Percentiles rank a stretch among this genome's conserved stretches.
These are phyloP conservation scores for Alternaria metachromatica DNA, from an alignment of 2,329 filamentous ascomycete species.

Conservation along the genomic window DNA sequence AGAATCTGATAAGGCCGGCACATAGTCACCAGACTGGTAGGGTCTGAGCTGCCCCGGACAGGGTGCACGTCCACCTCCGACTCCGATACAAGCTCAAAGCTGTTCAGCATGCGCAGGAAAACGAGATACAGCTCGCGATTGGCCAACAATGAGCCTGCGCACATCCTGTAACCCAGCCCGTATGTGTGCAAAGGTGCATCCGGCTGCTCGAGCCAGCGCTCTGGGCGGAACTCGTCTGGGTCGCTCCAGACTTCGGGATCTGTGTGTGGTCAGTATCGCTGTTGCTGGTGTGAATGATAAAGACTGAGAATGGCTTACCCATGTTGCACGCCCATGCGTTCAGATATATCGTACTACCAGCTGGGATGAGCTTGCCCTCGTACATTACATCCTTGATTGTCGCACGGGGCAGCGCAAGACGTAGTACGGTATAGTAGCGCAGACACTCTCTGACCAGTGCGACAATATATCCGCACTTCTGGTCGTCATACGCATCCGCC, in stretches of 20 bases:
- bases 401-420: constrained; percentile 67
- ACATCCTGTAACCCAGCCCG: constrained; percentile 72
- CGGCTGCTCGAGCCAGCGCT: constrained; percentile 68
- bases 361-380: constrained; percentile 64
- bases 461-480: constrained; percentile 68
- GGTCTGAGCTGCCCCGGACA: constrained; percentile 65
- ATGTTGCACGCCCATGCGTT: constrained; percentile 75
- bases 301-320: constrained; percentile 60
- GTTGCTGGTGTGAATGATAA: not conserved
- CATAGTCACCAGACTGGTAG: constrained; percentile 67
- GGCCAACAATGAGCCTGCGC: constrained; percentile 67
- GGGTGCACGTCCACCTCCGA: constrained; percentile 66
- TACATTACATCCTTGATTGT: constrained; percentile 67
- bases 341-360: constrained; percentile 68
- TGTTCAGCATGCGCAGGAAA: constrained; percentile 67
- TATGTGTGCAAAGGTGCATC: constrained; percentile 71
- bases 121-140: constrained; percentile 71
- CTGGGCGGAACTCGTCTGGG: constrained; percentile 65
- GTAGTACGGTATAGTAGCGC: constrained; percentile 67
- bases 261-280: constrained; percentile 13
- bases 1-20: constrained; percentile 64
- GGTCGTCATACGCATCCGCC: constrained; percentile 67
- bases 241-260: constrained; percentile 65
- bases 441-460: constrained; percentile 69
- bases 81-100: constrained; percentile 64